These are phyloP conservation scores for Tricholoma sp. DNA, from an alignment of 768 basidiomycete species.

Conservation along the genomic window DNA sequence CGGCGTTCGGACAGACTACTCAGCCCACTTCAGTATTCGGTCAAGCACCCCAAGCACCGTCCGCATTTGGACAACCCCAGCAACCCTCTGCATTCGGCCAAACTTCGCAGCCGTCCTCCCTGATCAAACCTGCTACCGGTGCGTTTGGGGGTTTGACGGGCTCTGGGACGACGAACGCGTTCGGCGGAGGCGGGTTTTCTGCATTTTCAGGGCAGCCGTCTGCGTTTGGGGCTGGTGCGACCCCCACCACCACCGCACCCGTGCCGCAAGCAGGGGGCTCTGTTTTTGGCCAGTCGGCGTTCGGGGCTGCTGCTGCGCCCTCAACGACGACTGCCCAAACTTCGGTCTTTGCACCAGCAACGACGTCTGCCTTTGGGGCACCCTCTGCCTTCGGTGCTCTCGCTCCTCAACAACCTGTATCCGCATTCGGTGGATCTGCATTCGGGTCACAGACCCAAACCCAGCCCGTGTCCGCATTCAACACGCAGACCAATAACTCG, in stretches of 20 bases:
- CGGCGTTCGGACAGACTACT: constrained; percentile 24
- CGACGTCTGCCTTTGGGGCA: constrained; percentile 3
- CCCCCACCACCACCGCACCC: constrained; percentile 18
- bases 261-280: constrained; percentile 25
- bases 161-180: constrained; percentile 25
- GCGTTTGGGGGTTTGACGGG: constrained; percentile 40
- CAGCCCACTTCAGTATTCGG: constrained; percentile 21
- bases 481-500: background rate
- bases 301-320: constrained; percentile 15
- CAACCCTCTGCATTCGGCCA: constrained; percentile 30
- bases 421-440: constrained; percentile 17
- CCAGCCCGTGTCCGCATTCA: constrained; percentile 13
- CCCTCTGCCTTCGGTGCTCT: constrained; percentile 15
- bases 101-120: constrained; percentile 20
- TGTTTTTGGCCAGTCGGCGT: constrained; percentile 27
- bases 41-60: constrained; percentile 22
- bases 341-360: constrained; percentile 19
- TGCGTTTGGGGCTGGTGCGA: constrained; percentile 31
- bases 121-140: constrained; percentile 48
- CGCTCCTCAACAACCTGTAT: constrained; percentile 5
- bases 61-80: constrained; percentile 27
- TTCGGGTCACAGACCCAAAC: constrained; percentile 15
- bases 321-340: constrained; percentile 12
- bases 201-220: constrained; percentile 46
- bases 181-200: constrained; percentile 40